phyloP scores from a whole-genome alignment of 306 rosid species.

The Medicago ruthenica region DNA sequence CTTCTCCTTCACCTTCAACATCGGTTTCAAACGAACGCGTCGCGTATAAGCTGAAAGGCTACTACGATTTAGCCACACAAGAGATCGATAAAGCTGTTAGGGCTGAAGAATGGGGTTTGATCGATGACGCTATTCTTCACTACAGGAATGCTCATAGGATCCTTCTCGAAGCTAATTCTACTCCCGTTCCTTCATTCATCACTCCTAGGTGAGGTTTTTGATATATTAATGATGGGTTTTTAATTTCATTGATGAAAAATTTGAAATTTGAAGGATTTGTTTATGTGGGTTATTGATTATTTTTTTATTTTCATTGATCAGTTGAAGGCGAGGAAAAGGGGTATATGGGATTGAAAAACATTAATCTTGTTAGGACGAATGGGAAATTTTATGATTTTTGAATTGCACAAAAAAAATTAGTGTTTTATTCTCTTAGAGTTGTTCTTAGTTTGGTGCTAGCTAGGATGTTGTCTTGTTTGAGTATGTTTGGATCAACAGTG shows the following conservation, averaged over 20 bases:
- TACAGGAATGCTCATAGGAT: conserved; percentile 80
- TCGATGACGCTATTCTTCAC: conserved; percentile 81
- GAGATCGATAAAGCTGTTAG: conserved; percentile 94
- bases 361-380: not conserved
- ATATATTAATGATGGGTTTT: conserved; percentile 1
- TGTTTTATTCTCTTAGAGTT: not conserved
- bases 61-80: conserved; percentile 81
- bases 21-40: conserved; percentile 85
- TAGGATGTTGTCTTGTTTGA: not conserved
- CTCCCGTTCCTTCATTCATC: conserved; percentile 77
- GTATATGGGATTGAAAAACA: not conserved
- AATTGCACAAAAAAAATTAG: too few relatives aligned
- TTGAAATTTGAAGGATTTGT: conserved; percentile 1
- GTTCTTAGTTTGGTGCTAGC: conserved; percentile 17
- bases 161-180: conserved; percentile 80
- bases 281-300: not conserved
- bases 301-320: not conserved
- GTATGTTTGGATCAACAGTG: too few relatives aligned
- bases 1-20: conserved; percentile 36
- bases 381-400: too few relatives aligned
- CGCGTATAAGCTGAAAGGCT: conserved; percentile 90
- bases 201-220: conserved; percentile 55
- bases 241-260: not conserved
- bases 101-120: conserved; percentile 95
- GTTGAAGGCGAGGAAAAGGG: conserved; percentile 7